Conservation (phyloP, 2,329 filamentous ascomycete species). For the Ceratocystis variospora region DNA sequence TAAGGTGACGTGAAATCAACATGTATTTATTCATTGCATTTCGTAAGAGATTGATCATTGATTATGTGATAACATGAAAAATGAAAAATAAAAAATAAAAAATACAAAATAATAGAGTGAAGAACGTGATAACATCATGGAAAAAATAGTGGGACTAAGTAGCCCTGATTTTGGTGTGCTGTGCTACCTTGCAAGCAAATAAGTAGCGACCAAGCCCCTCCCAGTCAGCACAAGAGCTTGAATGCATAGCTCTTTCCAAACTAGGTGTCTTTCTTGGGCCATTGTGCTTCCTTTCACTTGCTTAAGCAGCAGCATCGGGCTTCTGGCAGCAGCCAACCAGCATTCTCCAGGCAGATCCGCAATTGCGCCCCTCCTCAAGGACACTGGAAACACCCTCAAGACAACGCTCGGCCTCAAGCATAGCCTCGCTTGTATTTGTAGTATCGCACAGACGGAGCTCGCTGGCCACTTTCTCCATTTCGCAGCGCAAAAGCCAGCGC, state of each 20-base stretch:
- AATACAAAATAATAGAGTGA: too few relatives aligned
- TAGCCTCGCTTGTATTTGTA: slow-evolving; percentile 36
- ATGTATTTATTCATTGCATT: too few relatives aligned
- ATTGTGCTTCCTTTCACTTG: not conserved
- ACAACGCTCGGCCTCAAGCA: slow-evolving; percentile 44
- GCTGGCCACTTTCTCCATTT: slow-evolving; percentile 65
- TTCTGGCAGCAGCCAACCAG: slow-evolving; percentile 52
- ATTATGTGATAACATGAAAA: not conserved
- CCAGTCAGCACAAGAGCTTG: too few relatives aligned
- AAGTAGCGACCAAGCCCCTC: not conserved
- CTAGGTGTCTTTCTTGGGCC: too few relatives aligned
- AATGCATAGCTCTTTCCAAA: too few relatives aligned
- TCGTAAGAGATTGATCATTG: not conserved
- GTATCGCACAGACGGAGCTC: slow-evolving; percentile 44
- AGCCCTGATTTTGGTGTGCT: not conserved
- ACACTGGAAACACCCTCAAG: slow-evolving; percentile 47
- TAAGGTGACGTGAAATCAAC: too few relatives aligned
- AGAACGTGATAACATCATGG: not conserved
- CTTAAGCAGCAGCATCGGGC: slow-evolving; percentile 29
- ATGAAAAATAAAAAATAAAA: too few relatives aligned
- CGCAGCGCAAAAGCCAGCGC: slow-evolving; percentile 81
- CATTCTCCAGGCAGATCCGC: slow-evolving; percentile 46
- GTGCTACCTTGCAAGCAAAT: not conserved
- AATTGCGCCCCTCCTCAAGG: slow-evolving; percentile 48
- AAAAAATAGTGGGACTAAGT: not conserved